phyloP scores from a whole-genome alignment of 306 rosid species.

The Lotus japonicus region DNA sequence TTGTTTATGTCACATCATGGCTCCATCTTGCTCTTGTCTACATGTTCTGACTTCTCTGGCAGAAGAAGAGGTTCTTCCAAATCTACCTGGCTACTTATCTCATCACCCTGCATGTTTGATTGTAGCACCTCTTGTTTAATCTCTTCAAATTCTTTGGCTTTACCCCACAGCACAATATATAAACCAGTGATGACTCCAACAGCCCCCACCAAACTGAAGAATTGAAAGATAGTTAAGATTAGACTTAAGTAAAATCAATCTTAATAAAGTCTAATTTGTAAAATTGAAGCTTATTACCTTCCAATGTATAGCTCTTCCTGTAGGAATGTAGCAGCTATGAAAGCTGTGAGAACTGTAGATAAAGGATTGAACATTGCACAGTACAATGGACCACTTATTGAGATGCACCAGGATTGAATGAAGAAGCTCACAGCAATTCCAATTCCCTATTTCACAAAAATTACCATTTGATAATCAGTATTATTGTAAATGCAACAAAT shows the following conservation, averaged over 20 bases:
- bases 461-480: not conserved
- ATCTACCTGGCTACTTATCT: slow-evolving; percentile 18
- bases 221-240: not conserved
- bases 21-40: slow-evolving; percentile 16
- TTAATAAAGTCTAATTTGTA: too few relatives aligned
- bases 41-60: slow-evolving; percentile 16
- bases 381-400: slow-evolving; percentile 58
- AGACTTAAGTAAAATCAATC: not conserved
- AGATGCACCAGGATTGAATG: slow-evolving; percentile 61
- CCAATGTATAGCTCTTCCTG: slow-evolving; percentile 50
- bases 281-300: slow-evolving; percentile 32
- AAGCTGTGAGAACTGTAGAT: slow-evolving; percentile 56
- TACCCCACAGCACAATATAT: slow-evolving; percentile 67
- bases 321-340: slow-evolving; percentile 37
- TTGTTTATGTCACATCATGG: not conserved
- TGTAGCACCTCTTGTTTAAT: slow-evolving; percentile 15
- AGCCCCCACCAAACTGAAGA: slow-evolving; percentile 60
- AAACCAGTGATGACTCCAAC: slow-evolving; percentile 50
- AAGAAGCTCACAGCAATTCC: slow-evolving; percentile 48
- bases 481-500: not conserved
- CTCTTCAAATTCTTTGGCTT: slow-evolving; percentile 44
- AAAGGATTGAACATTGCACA: slow-evolving; percentile 65
- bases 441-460: slow-evolving; percentile 43
- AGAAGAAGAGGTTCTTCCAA: slow-evolving; percentile 52
- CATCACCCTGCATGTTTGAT: slow-evolving; percentile 14